phyloP scores from a whole-genome alignment of 345 rosid species.

The Arabis hirsuta region DNA sequence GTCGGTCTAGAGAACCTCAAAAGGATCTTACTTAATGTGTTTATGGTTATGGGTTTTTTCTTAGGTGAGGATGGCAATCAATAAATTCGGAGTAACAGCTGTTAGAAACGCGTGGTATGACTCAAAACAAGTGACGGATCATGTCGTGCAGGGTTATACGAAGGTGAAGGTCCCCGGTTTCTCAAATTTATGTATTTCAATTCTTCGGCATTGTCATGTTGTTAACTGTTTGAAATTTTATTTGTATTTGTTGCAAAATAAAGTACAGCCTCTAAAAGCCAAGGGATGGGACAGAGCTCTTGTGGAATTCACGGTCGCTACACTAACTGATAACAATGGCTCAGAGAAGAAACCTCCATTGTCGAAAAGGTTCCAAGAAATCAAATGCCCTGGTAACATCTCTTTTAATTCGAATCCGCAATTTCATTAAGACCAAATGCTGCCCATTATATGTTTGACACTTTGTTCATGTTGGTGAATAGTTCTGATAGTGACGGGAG shows the following conservation, averaged over 20 bases:
- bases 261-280: constrained; percentile 62
- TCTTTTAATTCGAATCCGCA: neutral
- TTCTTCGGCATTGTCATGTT: constrained; percentile 5
- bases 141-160: constrained; percentile 69
- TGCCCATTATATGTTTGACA: neutral
- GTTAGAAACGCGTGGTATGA: constrained; percentile 79
- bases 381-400: constrained; percentile 72
- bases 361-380: constrained; percentile 60
- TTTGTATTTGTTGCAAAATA: neutral
- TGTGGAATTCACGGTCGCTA: constrained; percentile 71
- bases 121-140: constrained; percentile 57
- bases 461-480: constrained; percentile 27
- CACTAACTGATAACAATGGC: constrained; percentile 47
- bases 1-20: constrained; percentile 19
- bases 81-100: constrained; percentile 72
- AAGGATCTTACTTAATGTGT: constrained; percentile 24
- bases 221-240: neutral
- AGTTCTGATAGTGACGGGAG: constrained; percentile 85
- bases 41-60: constrained; percentile 10
- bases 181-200: neutral
- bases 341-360: constrained; percentile 54
- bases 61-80: constrained; percentile 70
- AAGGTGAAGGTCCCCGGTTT: constrained; percentile 51
- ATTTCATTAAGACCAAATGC: neutral
- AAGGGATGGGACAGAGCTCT: constrained; percentile 88